These are phyloP conservation scores for Fusarium duplospermum DNA, from an alignment of 2,329 filamentous ascomycete genomes.

Conservation along the genomic window DNA sequence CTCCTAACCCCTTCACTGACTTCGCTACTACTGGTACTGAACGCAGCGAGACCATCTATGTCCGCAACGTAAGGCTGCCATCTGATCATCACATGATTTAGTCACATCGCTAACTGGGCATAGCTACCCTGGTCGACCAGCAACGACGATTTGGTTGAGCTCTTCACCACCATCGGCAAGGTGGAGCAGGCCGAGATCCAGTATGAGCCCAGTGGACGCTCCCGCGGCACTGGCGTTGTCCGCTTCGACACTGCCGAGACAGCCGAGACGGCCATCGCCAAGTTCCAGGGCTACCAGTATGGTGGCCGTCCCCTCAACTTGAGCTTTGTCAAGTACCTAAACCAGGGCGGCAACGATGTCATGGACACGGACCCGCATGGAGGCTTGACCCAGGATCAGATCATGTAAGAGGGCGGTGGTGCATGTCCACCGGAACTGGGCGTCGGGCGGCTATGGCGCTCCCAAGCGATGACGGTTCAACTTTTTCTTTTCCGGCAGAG, in stretches of 20 bases:
- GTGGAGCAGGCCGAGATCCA: conserved; percentile 99
- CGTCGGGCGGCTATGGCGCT: conserved; percentile 11
- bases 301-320: conserved; percentile 93
- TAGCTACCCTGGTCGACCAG: conserved; percentile 98
- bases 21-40: conserved; percentile 89
- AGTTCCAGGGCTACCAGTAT: conserved; percentile 98
- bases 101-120: conserved; percentile 34
- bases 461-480: conserved; percentile 14
- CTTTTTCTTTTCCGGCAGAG: conserved; percentile 19
- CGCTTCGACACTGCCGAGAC: conserved; percentile 87
- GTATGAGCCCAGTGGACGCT: conserved; percentile 96
- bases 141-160: conserved; percentile 95
- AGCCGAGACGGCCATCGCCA: conserved; percentile 92
- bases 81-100: background rate
- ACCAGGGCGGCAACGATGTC: conserved; percentile 71
- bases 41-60: conserved; percentile 86
- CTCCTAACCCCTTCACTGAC: conserved; percentile 94
- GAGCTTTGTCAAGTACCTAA: conserved; percentile 93
- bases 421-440: conserved; percentile 20
- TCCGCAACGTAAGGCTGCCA: conserved; percentile 84
- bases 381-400: conserved; percentile 95
- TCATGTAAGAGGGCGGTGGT: conserved; percentile 73
- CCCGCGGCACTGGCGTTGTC: conserved; percentile 95
- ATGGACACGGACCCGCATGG: conserved; percentile 86
- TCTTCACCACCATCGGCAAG: conserved; percentile 98